Evolutionary conservation across 2,329 filamentous ascomycete genomes (phyloP).

Genomic region (Penicillium concentricum): DNA sequence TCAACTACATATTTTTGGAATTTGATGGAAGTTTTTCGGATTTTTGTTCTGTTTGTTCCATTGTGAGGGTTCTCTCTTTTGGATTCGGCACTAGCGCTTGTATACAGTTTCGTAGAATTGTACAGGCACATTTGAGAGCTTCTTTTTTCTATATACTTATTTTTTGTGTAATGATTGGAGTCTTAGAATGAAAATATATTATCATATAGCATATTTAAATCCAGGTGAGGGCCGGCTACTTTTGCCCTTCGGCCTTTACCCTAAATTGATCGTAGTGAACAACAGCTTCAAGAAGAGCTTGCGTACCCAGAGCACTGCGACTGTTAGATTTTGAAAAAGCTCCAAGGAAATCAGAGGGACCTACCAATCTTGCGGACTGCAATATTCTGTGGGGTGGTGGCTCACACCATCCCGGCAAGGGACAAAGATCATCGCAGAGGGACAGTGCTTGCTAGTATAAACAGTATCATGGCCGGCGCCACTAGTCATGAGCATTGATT

Average conservation of each 20-base stretch:
- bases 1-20: neutral
- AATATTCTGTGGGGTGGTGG: conserved; percentile 60
- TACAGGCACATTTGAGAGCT: neutral
- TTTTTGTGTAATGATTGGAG: neutral
- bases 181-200: neutral
- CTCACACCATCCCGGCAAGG: conserved; percentile 58
- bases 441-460: conserved; percentile 54
- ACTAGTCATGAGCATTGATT: conserved; percentile 51
- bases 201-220: neutral
- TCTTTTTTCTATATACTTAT: neutral
- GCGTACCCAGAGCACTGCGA: conserved; percentile 33
- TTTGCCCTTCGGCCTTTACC: neutral
- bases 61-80: neutral
- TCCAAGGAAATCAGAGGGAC: neutral
- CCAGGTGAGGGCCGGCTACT: neutral
- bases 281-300: conserved; percentile 53
- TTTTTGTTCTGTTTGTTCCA: neutral
- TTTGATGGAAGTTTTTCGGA: neutral
- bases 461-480: conserved; percentile 63
- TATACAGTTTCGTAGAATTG: neutral
- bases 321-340: neutral
- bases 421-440: conserved; percentile 64
- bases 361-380: conserved; percentile 47
- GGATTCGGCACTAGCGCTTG: neutral
- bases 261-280: conserved; percentile 28